These are phyloP conservation scores for Cudoniella acicularis DNA, from an alignment of 495 filamentous ascomycete genomes.

Conservation along the genomic window DNA sequence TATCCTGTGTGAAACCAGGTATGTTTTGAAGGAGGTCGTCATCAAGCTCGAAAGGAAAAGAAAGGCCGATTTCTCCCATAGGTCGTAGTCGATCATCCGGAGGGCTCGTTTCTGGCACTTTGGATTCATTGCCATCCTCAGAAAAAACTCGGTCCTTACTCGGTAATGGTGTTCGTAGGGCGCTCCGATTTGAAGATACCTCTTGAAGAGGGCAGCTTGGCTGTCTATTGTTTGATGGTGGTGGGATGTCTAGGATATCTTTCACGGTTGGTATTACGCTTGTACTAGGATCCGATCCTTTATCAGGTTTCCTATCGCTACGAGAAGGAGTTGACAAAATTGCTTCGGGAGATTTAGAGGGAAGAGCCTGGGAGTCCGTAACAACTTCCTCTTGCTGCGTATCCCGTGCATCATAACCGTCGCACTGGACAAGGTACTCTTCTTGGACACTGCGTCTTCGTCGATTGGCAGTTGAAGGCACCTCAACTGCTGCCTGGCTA, in stretches of 20 bases:
- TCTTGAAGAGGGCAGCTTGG: slow-evolving; percentile 18
- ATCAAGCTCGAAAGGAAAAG: slow-evolving; percentile 3
- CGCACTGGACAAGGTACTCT: slow-evolving; percentile 17
- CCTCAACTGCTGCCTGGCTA: slow-evolving; percentile 11
- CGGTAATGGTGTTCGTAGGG: slow-evolving; percentile 7
- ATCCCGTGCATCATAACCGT: slow-evolving; percentile 14
- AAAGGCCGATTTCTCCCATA: slow-evolving; percentile 21
- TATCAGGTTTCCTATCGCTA: not conserved
- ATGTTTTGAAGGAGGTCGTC: slow-evolving; percentile 3
- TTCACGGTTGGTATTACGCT: too few relatives aligned
- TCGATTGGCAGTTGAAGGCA: slow-evolving; percentile 17
- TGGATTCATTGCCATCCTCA: slow-evolving; percentile 1
- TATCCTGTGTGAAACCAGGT: slow-evolving; percentile 23
- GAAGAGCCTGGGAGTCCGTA: slow-evolving; percentile 19
- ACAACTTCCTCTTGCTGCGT: slow-evolving; percentile 21
- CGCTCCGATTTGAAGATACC: slow-evolving; percentile 12
- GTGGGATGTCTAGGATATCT: too few relatives aligned
- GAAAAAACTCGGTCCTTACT: slow-evolving; percentile 8
- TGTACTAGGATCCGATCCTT: not conserved
- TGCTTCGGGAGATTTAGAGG: not conserved
- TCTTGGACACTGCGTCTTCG: slow-evolving; percentile 12
- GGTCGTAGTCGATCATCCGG: slow-evolving; percentile 8
- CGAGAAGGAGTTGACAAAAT: not conserved
- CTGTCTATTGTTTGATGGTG: too few relatives aligned
- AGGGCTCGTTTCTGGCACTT: slow-evolving; percentile 25